phyloP scores from a whole-genome alignment of 129 eudicot genomes.

The Flaveria brownii region DNA sequence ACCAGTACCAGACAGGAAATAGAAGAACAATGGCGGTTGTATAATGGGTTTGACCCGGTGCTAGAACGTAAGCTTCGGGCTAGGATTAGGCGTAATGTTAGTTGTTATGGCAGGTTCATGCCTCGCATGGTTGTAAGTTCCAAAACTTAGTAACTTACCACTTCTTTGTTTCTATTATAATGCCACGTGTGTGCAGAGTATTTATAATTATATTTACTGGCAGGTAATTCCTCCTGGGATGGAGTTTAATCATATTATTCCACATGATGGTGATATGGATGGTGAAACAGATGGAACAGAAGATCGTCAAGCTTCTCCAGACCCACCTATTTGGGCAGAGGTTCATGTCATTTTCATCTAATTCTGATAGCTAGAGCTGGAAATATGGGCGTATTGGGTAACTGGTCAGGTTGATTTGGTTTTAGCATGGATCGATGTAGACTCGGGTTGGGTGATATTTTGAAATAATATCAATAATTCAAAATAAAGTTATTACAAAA shows the following conservation, averaged over 20 bases:
- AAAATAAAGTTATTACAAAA: too few relatives aligned
- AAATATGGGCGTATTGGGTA: background rate
- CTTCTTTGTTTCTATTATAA: conserved; percentile 5
- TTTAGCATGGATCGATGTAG: background rate
- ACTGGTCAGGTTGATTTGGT: background rate
- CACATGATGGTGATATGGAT: conserved; percentile 94
- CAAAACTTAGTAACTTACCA: background rate
- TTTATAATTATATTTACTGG: conserved; percentile 19
- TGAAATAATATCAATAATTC: too few relatives aligned
- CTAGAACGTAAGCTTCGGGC: conserved; percentile 92
- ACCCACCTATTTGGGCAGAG: conserved; percentile 98
- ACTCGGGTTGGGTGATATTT: background rate
- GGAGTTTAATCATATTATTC: conserved; percentile 96
- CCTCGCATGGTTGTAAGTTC: conserved; percentile 98
- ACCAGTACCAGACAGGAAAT: conserved; percentile 98
- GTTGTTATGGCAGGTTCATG: conserved; percentile 98
- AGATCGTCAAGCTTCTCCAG: conserved; percentile 81
- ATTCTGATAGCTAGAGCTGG: conserved; percentile 3
- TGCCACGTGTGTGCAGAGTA: conserved; percentile 8
- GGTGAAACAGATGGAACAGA: conserved; percentile 81
- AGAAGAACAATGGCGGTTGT: conserved; percentile 96
- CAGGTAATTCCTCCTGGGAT: conserved; percentile 98
- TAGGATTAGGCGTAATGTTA: conserved; percentile 85
- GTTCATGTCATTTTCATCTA: conserved; percentile 37
- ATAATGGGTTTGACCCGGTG: conserved; percentile 89